phyloP scores from a whole-genome alignment of 306 rosid genomes.

The Glycine latifolia region DNA sequence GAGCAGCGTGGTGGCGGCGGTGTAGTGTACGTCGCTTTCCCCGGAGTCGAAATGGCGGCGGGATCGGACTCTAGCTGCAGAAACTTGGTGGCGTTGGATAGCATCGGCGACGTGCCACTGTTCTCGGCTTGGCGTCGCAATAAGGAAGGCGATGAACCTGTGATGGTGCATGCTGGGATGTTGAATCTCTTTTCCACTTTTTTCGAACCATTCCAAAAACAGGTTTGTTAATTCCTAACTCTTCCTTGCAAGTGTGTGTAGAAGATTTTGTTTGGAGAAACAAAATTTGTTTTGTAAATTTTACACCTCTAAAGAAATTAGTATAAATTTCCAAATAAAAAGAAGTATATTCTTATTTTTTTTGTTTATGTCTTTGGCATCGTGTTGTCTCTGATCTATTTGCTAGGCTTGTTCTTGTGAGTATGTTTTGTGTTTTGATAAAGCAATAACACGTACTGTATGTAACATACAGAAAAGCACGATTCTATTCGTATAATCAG shows the following conservation, averaged over 20 bases:
- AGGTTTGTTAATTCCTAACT: slow-evolving; percentile 47
- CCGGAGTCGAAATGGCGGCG: slow-evolving; percentile 52
- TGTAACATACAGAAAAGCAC: background rate
- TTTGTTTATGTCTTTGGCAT: background rate
- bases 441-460: background rate
- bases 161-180: slow-evolving; percentile 70
- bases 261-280: too few relatives aligned
- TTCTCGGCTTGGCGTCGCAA: slow-evolving; percentile 38
- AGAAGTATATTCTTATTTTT: too few relatives aligned
- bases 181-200: slow-evolving; percentile 54
- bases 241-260: too few relatives aligned
- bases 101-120: slow-evolving; percentile 46
- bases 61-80: slow-evolving; percentile 36
- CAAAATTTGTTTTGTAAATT: too few relatives aligned
- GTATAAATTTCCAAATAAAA: too few relatives aligned
- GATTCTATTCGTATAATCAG: background rate
- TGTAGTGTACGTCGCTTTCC: slow-evolving; percentile 61
- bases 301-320: too few relatives aligned
- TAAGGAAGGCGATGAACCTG: slow-evolving; percentile 47
- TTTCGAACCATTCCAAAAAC: slow-evolving; percentile 45
- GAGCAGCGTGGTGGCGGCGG: slow-evolving; percentile 49
- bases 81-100: slow-evolving; percentile 52
- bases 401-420: background rate
- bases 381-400: too few relatives aligned
- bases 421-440: background rate